phyloP scores from a whole-genome alignment of 495 filamentous ascomycete genomes.

The Barbatosphaeria neglecta region DNA sequence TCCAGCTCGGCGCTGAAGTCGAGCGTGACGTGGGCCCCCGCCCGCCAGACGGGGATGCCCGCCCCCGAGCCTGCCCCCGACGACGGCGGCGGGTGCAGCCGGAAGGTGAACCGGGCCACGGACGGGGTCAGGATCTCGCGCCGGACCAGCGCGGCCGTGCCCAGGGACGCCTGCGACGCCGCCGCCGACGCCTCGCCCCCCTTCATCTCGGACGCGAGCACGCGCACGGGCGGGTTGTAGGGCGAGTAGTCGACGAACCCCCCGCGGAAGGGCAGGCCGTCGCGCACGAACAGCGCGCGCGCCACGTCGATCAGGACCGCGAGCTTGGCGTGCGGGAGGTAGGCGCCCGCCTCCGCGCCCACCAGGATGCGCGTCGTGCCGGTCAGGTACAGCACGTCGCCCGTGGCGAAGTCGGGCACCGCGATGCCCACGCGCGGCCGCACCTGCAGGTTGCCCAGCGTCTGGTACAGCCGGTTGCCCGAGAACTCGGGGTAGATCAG shows the following conservation, averaged over 20 bases:
- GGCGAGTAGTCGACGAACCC: slow-evolving; percentile 44
- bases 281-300: slow-evolving; percentile 47
- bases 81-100: slow-evolving; percentile 27
- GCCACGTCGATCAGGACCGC: slow-evolving; percentile 53
- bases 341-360: slow-evolving; percentile 41
- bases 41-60: slow-evolving; percentile 31
- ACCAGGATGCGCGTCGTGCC: slow-evolving; percentile 52
- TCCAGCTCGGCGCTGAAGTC: slow-evolving; percentile 56
- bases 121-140: slow-evolving; percentile 49
- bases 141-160: slow-evolving; percentile 38
- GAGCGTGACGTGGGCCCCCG: slow-evolving; percentile 67
- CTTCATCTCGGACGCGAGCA: slow-evolving; percentile 15
- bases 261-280: slow-evolving; percentile 58
- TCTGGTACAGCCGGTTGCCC: slow-evolving; percentile 73
- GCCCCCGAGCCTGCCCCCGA: background rate
- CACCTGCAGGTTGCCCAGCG: slow-evolving; percentile 59
- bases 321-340: slow-evolving; percentile 59
- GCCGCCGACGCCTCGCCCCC: slow-evolving; percentile 2
- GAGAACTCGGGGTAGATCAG: slow-evolving; percentile 71
- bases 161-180: background rate
- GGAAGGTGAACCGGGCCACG: slow-evolving; percentile 52
- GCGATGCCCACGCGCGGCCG: slow-evolving; percentile 52
- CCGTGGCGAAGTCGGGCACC: slow-evolving; percentile 60
- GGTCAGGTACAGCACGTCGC: slow-evolving; percentile 58
- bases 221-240: slow-evolving; percentile 45